Percentiles rank a stretch among this genome's conserved stretches.
Evolutionary conservation across 169 alveolate species (phyloP).

Genomic region (Plasmodium sp.): DNA sequence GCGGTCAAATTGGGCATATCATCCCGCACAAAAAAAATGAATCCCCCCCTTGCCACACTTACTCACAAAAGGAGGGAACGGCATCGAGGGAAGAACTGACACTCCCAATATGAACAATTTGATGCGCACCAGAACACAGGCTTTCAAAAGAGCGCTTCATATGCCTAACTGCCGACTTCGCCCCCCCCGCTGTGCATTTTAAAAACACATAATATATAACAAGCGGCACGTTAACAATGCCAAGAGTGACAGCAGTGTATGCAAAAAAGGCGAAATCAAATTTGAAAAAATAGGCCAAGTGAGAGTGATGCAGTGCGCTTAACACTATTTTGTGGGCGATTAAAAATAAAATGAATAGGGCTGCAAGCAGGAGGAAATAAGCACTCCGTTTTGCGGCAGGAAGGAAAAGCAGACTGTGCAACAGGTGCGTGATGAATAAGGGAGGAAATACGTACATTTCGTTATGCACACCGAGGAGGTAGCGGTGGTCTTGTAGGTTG

Average conservation of each 20-base stretch:
- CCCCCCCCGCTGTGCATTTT: neutral
- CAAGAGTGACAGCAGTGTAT: neutral
- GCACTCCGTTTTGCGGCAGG: neutral
- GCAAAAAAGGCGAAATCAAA: neutral
- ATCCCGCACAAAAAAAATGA: neutral
- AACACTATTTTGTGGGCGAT: neutral
- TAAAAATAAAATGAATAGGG: neutral
- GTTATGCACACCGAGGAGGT: neutral
- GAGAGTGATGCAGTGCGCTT: neutral
- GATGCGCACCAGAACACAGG: neutral
- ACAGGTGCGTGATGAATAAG: slow-evolving; percentile 25
- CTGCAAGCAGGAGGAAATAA: neutral
- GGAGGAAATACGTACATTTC: slow-evolving; percentile 19
- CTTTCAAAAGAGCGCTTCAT: slow-evolving; percentile 16
- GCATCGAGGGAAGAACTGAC: slow-evolving; percentile 8
- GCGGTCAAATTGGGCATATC: neutral
- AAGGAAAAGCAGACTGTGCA: slow-evolving; percentile 7
- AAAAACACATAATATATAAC: slow-evolving; percentile 2
- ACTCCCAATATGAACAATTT: slow-evolving; percentile 29
- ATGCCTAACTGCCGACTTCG: neutral
- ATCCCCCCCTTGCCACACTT: too few relatives aligned
- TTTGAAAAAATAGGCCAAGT: neutral
- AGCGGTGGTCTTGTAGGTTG: neutral
- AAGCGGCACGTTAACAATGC: slow-evolving; percentile 12
- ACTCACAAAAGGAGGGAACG: neutral